Conservation (phyloP, 306 rosid genomes). For the Acacia acuminata region DNA sequence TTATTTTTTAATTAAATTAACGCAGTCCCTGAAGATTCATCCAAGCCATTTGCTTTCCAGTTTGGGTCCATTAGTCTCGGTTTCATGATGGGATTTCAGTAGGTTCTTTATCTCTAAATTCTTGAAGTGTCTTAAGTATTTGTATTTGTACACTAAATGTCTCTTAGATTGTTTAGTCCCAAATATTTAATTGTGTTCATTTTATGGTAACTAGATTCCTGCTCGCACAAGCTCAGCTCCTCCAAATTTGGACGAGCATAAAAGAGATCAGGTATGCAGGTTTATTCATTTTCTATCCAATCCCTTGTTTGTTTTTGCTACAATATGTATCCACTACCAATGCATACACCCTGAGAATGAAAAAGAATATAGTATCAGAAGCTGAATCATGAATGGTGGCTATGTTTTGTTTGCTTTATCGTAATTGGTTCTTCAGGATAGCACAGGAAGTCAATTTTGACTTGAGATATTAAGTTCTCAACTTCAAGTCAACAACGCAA, state of each 20-base stretch:
- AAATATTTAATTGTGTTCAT: slow-evolving; percentile 28
- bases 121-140: slow-evolving; percentile 11
- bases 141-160: not conserved
- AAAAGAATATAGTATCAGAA: not conserved
- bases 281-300: not conserved
- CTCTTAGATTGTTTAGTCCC: not conserved
- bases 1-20: not conserved
- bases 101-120: slow-evolving; percentile 24
- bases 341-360: not conserved
- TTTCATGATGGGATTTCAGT: slow-evolving; percentile 73
- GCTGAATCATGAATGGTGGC: not conserved
- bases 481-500: too few relatives aligned
- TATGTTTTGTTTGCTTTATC: not conserved
- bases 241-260: slow-evolving; percentile 95
- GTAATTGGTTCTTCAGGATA: not conserved
- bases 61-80: slow-evolving; percentile 86
- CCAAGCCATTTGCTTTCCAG: slow-evolving; percentile 73
- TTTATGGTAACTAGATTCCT: slow-evolving; percentile 67
- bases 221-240: slow-evolving; percentile 97
- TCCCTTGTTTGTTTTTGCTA: slow-evolving; percentile 19
- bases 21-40: slow-evolving; percentile 60
- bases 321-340: slow-evolving; percentile 11
- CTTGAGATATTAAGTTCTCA: too few relatives aligned
- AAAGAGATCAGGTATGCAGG: slow-evolving; percentile 69
- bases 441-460: too few relatives aligned